These are phyloP conservation scores for Phaeotremella fagi DNA, from an alignment of 768 basidiomycete genomes.

Conservation along the genomic window DNA sequence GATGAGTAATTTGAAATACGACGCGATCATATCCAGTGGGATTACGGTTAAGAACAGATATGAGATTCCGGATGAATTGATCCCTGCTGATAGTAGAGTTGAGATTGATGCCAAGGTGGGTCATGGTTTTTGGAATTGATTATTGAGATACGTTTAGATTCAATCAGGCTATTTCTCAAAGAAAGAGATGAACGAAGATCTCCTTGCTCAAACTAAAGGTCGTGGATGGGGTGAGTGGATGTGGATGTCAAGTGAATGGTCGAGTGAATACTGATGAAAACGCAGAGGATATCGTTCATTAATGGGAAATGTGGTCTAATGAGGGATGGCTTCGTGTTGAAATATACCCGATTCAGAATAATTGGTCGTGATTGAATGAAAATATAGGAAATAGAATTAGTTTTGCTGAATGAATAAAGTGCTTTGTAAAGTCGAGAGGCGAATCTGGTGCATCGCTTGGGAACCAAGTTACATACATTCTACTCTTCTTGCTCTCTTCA, in stretches of 20 bases:
- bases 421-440: too few relatives aligned
- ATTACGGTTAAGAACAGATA: slow-evolving; percentile 74
- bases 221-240: slow-evolving; percentile 36
- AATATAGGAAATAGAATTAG: too few relatives aligned
- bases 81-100: slow-evolving; percentile 71
- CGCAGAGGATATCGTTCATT: slow-evolving; percentile 15
- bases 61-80: slow-evolving; percentile 84
- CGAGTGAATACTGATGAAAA: background rate
- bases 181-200: slow-evolving; percentile 58
- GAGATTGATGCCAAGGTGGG: slow-evolving; percentile 93
- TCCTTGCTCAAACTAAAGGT: slow-evolving; percentile 33
- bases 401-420: too few relatives aligned
- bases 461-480: too few relatives aligned
- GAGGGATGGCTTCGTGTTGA: too few relatives aligned
- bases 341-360: too few relatives aligned
- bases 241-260: too few relatives aligned
- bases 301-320: too few relatives aligned
- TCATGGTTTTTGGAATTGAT: background rate
- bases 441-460: too few relatives aligned
- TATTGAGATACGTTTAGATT: slow-evolving; percentile 26
- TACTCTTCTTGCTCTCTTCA: too few relatives aligned
- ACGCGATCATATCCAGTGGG: slow-evolving; percentile 84
- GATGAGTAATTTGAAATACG: slow-evolving; percentile 68
- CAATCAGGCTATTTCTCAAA: slow-evolving; percentile 89
- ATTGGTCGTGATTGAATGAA: too few relatives aligned